A percentile compares a stretch with the other conserved stretches of the same genome.
phyloP scores from a whole-genome alignment of 2,329 filamentous ascomycete species.

The Bipolaris sorokiniana region DNA sequence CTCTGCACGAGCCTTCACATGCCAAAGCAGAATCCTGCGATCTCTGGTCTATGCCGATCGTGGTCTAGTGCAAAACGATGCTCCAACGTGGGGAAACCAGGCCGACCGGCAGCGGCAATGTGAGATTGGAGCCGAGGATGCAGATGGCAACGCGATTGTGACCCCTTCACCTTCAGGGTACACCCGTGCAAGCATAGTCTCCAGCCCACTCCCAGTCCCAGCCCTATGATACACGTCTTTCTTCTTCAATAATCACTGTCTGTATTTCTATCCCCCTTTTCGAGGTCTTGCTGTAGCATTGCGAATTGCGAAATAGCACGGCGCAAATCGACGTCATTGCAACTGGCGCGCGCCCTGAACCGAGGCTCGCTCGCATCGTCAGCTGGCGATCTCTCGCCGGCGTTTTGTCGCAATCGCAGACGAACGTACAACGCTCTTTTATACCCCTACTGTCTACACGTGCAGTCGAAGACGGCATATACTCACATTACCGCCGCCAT shows the following conservation, averaged over 20 bases:
- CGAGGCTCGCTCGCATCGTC: conserved; percentile 30
- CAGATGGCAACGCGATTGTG: conserved; percentile 30
- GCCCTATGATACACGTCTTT: conserved; percentile 13
- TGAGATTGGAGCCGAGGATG: conserved; percentile 46
- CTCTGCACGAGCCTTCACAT: conserved; percentile 33
- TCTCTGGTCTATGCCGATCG: conserved; percentile 21
- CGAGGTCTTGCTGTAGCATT: neutral
- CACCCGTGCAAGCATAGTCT: conserved; percentile 16
- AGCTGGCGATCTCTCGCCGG: neutral
- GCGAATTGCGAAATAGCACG: conserved; percentile 9
- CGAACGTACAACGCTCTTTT: neutral
- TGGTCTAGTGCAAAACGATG: conserved; percentile 23
- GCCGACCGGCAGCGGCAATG: conserved; percentile 37
- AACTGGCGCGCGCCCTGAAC: conserved; percentile 20
- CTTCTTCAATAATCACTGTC: neutral
- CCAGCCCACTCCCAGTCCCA: conserved; percentile 7
- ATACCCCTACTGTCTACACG: neutral
- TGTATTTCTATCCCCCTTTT: neutral
- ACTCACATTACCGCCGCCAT: conserved; percentile 23
- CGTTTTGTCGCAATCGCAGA: conserved; percentile 15
- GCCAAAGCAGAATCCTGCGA: conserved; percentile 19
- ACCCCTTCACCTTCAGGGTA: conserved; percentile 20
- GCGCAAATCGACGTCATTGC: conserved; percentile 23
- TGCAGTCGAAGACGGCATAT: neutral
- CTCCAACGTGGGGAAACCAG: conserved; percentile 36